These are phyloP conservation scores for Annulohypoxylon nitens DNA, from an alignment of 495 filamentous ascomycete genomes.

Conservation along the genomic window DNA sequence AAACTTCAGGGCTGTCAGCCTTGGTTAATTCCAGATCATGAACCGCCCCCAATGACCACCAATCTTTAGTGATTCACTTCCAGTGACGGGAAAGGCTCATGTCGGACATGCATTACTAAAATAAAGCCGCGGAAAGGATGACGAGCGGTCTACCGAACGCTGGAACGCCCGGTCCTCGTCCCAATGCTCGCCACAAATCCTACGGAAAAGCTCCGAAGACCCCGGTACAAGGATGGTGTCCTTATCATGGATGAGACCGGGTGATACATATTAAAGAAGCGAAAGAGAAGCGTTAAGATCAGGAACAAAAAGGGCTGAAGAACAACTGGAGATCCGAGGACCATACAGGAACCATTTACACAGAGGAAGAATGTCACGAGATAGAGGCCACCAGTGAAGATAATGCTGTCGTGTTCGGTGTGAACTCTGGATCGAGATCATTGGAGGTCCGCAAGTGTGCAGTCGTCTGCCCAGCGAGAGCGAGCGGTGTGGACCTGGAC, in stretches of 20 bases:
- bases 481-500: slow-evolving; percentile 45
- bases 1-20: not conserved
- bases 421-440: slow-evolving; percentile 35
- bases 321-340: not conserved
- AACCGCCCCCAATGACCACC: slow-evolving; percentile 16
- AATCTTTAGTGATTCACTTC: slow-evolving; percentile 13
- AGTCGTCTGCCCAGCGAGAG: slow-evolving; percentile 23
- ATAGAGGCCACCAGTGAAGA: slow-evolving; percentile 34
- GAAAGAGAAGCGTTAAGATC: not conserved
- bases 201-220: slow-evolving; percentile 27
- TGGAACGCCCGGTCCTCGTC: slow-evolving; percentile 21
- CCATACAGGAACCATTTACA: slow-evolving; percentile 18
- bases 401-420: slow-evolving; percentile 48
- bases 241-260: slow-evolving; percentile 21
- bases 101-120: slow-evolving; percentile 17
- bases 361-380: slow-evolving; percentile 20
- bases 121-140: slow-evolving; percentile 13
- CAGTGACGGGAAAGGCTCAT: slow-evolving; percentile 2
- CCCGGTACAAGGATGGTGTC: slow-evolving; percentile 22
- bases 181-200: slow-evolving; percentile 12
- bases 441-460: slow-evolving; percentile 38
- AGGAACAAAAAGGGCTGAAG: slow-evolving; percentile 22
- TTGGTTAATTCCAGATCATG: slow-evolving; percentile 8
- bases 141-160: slow-evolving; percentile 5
- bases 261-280: not conserved